phyloP scores from a whole-genome alignment of 2,329 filamentous ascomycete genomes.

The Xylariaceae sp. region DNA sequence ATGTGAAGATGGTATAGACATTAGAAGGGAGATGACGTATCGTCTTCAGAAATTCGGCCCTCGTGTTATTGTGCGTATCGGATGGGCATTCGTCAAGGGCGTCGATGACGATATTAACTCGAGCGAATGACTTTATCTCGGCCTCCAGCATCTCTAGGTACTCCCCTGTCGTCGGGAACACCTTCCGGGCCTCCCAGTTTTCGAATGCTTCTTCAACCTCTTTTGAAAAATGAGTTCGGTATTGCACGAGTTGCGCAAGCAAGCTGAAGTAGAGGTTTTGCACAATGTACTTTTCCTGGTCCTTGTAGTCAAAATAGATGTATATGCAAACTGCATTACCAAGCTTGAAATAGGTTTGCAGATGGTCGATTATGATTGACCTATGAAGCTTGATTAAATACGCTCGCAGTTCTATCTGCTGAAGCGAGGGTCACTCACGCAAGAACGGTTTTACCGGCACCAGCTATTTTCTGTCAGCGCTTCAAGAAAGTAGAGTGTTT shows the following conservation, averaged over 20 bases:
- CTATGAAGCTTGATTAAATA: not conserved
- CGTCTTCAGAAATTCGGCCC: constrained; percentile 2
- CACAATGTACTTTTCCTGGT: not conserved
- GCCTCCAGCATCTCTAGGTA: constrained; percentile 8
- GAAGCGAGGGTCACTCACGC: constrained; percentile 7
- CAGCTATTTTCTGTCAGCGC: not conserved
- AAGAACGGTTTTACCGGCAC: constrained; percentile 18
- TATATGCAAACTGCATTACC: constrained; percentile 6
- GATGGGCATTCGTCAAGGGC: constrained; percentile 12
- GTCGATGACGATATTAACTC: constrained; percentile 12
- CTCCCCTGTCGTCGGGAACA: not conserved
- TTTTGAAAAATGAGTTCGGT: constrained; percentile 5
- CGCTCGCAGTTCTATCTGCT: not conserved
- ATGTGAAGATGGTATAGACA: constrained; percentile 6
- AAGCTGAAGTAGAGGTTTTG: constrained; percentile 3
- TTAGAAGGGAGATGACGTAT: constrained; percentile 6
- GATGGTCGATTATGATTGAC: constrained; percentile 14
- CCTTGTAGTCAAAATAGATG: constrained; percentile 12
- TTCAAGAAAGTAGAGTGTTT: not conserved
- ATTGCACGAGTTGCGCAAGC: constrained; percentile 5
- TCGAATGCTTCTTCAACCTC: constrained; percentile 4
- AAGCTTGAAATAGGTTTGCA: not conserved
- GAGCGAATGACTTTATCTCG: not conserved
- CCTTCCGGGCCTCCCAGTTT: not conserved
- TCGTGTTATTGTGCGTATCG: constrained; percentile 1